Conservation (phyloP, 495 filamentous ascomycete genomes). For the Immersiella caudata region DNA sequence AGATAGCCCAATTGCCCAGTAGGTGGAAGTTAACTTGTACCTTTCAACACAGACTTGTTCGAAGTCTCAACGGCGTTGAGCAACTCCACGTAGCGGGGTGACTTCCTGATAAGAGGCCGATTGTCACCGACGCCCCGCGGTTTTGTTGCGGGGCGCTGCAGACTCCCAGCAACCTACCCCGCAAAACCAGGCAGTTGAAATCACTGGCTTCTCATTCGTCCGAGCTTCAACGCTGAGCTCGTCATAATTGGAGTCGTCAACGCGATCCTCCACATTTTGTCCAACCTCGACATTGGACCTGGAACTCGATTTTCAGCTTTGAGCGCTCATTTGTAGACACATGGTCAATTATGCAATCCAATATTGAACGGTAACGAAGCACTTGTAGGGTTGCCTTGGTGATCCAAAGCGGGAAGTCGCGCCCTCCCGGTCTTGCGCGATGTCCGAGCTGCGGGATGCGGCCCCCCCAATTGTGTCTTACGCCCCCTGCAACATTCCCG, state of each 20-base stretch:
- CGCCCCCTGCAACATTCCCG: background rate
- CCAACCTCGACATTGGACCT: background rate
- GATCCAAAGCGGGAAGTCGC: background rate
- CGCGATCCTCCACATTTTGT: background rate
- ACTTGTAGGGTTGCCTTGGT: background rate
- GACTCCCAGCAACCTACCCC: background rate
- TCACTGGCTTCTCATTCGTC: slow-evolving; percentile 16
- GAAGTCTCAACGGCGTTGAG: background rate
- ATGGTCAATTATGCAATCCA: background rate
- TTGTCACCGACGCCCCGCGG: slow-evolving; percentile 5
- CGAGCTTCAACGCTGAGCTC: slow-evolving; percentile 4
- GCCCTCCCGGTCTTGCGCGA: background rate
- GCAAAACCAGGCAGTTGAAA: slow-evolving; percentile 21
- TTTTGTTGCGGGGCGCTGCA: background rate
- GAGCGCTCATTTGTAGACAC: background rate
- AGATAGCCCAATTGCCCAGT: background rate
- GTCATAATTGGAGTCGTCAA: slow-evolving; percentile 12
- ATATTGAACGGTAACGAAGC: background rate
- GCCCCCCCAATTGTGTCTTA: background rate
- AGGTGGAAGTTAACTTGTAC: background rate
- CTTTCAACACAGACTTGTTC: background rate
- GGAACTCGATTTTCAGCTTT: background rate
- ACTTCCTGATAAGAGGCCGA: slow-evolving; percentile 14
- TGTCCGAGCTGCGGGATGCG: background rate
- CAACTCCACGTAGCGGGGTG: slow-evolving; percentile 8